Percentiles rank a stretch among this genome's conserved stretches.
Conservation (phyloP, 2,329 filamentous ascomycete genomes). For the Pseudogymnoascus sp. region DNA sequence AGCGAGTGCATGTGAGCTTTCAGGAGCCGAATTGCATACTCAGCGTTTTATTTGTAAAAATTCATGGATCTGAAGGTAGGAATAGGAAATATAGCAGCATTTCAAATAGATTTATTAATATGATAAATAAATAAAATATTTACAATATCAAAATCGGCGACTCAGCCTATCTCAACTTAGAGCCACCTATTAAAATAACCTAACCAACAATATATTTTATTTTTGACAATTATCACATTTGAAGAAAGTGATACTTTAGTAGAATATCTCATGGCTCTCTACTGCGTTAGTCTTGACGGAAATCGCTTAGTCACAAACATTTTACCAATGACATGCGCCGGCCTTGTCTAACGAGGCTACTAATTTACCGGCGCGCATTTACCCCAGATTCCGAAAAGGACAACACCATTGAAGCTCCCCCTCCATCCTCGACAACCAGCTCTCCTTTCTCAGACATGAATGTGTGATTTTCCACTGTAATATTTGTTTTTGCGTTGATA, state of each 20-base stretch:
- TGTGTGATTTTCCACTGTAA: background rate
- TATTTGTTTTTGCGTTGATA: slow-evolving; percentile 7
- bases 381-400: slow-evolving; percentile 5
- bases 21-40: background rate
- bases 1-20: background rate
- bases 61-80: no score
- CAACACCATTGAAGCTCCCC: background rate
- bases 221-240: background rate
- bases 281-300: background rate
- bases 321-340: background rate
- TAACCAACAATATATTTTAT: background rate
- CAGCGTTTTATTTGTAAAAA: background rate
- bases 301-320: background rate
- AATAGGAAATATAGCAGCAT: no score
- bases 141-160: background rate
- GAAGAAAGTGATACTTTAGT: background rate
- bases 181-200: background rate
- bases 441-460: background rate
- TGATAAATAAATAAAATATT: background rate
- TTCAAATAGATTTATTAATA: background rate
- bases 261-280: background rate
- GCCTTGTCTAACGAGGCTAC: slow-evolving; percentile 3
- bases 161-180: background rate
- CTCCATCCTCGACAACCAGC: background rate
- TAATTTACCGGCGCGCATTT: background rate